phyloP scores from a whole-genome alignment of 805 yeast species.

The Kuraishia ogatae region DNA sequence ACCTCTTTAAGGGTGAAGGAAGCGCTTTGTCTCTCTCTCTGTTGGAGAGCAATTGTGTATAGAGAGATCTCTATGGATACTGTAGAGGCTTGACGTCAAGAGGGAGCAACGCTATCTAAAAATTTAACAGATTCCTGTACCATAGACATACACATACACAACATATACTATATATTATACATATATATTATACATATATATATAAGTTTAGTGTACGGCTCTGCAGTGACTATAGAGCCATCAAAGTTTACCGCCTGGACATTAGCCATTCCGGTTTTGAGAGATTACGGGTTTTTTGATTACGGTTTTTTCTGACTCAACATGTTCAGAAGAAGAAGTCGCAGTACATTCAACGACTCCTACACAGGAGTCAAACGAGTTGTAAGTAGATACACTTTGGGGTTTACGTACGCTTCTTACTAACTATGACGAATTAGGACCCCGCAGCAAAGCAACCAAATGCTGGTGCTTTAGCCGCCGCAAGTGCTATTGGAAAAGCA shows the following conservation, averaged over 20 bases:
- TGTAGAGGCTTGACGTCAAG: no score
- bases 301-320: no score
- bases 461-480: constrained; percentile 56
- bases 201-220: neutral
- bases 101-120: no score
- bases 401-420: neutral
- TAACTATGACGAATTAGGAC: constrained; percentile 8
- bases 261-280: neutral
- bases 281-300: no score
- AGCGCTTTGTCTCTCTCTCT: no score
- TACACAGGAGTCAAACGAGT: constrained; percentile 10
- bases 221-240: neutral
- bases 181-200: neutral
- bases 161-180: no score
- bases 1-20: no score
- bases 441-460: constrained; percentile 12
- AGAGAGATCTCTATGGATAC: no score
- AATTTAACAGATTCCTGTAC: neutral
- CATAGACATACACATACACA: neutral
- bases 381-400: constrained; percentile 4
- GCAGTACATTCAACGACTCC: constrained; percentile 6
- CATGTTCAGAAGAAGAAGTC: constrained; percentile 9
- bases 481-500: constrained; percentile 45
- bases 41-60: no score
- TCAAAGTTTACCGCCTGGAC: neutral